Base-by-base conservation (phyloP, 352 stramenopile species). In the Pythium folliculosum region DNA sequence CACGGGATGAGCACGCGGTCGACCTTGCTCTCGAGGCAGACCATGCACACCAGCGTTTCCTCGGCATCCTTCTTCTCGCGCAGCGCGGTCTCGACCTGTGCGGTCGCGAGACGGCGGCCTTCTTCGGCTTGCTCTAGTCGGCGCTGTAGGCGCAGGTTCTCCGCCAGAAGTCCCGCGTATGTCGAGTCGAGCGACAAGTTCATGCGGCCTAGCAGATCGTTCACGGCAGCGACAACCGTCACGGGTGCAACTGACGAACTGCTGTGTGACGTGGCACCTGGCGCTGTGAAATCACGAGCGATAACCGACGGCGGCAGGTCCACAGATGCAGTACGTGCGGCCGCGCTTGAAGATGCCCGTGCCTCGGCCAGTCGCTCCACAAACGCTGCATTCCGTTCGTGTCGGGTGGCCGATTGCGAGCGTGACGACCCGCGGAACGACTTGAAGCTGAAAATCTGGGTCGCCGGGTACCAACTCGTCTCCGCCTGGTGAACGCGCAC, bases 1-100 rank as follows among this genome's bases (percentile, higher is more conserved):
- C 88, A 94, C 25, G 88, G 86, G 32, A 94, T 86, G 23, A 95
- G 72, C 65, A 95, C 86, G 63, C 84, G 81, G 55, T 95, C 76
- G 55, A 95, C 88, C 48, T 90, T 77, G 67, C 86, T 83, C 65
- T 95, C 88, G 21, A 95, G 75, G 60, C 88, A 95, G 47, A 94
- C 86, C 23, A 82, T 82, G 65, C 88, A 95, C 38, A 87, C 74
- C 43, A 95, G 74, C 58, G 82, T 81, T 55, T 95, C 86, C 49
- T 88, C 70, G 21, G 80, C 75, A 17, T 92, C 86, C 64, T 89
- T 91, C 66, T 88, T 90, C 58, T 92, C 81, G 47, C 82, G 81
- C 25, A 90, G 77, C 22, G 79, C 84, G 6, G 77, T 71, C 48
- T 95, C 82, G 27, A 95, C 88, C 55, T 90, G 84, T 1, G 78